Base-by-base conservation (phyloP, 2,329 filamentous ascomycete species). In the Fusarium sp. region DNA sequence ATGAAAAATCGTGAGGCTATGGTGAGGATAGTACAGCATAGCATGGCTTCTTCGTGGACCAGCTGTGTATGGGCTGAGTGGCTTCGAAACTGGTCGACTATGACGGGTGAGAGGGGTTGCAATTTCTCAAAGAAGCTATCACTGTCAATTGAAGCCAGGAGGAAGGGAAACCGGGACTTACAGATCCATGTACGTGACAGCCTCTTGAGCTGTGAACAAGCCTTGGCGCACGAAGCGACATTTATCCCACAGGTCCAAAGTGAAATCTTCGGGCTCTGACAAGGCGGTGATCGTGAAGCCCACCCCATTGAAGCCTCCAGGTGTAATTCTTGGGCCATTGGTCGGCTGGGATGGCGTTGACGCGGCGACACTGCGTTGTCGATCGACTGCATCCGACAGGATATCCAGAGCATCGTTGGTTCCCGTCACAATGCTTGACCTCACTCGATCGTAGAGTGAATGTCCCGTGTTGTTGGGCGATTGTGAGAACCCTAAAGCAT, bases 201-300 rank as follows among this genome's bases (percentile, higher is more conserved):
- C 76, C n/a, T 78, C 76, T 63, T 78, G 76, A 4, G 73, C 77
- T 0, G 76, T 78, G 11, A 78, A 78, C 68, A 73, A 78, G 3
- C 76, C 76, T 40, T 78, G 75, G 1, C 76, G 72, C 4, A 78
- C 75, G 12, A 79, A 77, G 4, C 76, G 74, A 43, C 75, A 73
- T 50, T 74, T 79, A 35, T 78, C 76, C 73, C 75, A 77, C 30
- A 79, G 35, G 27, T 78, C 72, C 3, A 79, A 72, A 15, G 59
- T 69, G 8, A 52, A 63, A 27, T 78, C 76, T 4, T 66, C 65
- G 0, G 76, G 71, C 20, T 77, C 68, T 1, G 76, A 78, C 6
- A 78, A 57, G 7, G 33, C 37, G 2, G 65, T 71, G 10, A 72
- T 71, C 1, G 65, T 71, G 0, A 69, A 71, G 0, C 69, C 63